These are phyloP conservation scores for Sedum album DNA, from an alignment of 164 flowering plant genomes.

Conservation along the genomic window DNA sequence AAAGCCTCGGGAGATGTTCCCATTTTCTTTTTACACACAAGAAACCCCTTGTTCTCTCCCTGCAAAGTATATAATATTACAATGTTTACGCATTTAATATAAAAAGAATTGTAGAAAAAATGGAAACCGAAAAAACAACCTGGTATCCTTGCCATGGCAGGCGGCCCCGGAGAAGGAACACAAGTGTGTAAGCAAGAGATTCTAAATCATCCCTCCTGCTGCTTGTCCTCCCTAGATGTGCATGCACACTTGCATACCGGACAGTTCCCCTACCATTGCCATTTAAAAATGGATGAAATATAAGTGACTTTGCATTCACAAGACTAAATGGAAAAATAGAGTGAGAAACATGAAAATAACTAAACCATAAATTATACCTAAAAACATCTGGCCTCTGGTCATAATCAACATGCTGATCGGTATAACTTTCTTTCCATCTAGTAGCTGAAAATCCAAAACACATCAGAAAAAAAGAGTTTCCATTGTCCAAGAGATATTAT, in stretches of 20 bases:
- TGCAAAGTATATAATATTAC: constrained; percentile 9
- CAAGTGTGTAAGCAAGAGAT: constrained; percentile 60
- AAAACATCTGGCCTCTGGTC: constrained; percentile 44
- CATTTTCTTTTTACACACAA: constrained; percentile 69
- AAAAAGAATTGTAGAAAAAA: not conserved
- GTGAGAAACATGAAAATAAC: not conserved
- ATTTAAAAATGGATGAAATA: not conserved
- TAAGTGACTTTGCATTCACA: not conserved
- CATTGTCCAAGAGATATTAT: not conserved
- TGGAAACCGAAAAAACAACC: constrained; percentile 21
- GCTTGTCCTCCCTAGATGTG: constrained; percentile 57
- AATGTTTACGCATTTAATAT: not conserved
- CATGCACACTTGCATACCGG: constrained; percentile 65
- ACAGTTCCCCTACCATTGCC: constrained; percentile 46
- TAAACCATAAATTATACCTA: not conserved
- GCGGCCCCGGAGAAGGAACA: constrained; percentile 54
- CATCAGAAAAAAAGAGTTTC: not conserved
- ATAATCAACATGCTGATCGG: constrained; percentile 55
- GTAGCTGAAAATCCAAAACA: constrained; percentile 29
- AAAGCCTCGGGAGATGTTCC: constrained; percentile 47
- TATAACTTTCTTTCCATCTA: constrained; percentile 37
- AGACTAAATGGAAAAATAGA: not conserved
- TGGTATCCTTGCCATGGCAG: constrained; percentile 71
- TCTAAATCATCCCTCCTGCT: constrained; percentile 67
- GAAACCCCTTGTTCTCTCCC: constrained; percentile 67